phyloP scores from a whole-genome alignment of 1,284 basidiomycete genomes.

The Pseudozyma sp. region DNA sequence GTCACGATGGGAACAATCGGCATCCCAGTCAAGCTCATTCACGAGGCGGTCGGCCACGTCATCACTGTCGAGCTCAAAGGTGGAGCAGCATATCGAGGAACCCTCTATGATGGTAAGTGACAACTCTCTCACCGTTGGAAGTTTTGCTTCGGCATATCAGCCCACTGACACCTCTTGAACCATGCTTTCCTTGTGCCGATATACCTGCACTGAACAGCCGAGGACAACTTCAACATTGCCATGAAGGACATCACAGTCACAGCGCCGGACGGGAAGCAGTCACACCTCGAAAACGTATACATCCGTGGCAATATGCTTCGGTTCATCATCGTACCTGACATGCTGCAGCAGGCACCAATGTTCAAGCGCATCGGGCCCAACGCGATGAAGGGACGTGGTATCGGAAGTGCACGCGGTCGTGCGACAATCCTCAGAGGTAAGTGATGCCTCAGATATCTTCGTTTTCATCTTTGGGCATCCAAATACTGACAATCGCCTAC shows the following conservation, averaged over 20 bases:
- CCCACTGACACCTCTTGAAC: not conserved
- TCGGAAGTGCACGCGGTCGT: slow-evolving; percentile 94
- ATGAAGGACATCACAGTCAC: slow-evolving; percentile 97
- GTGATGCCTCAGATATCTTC: slow-evolving; percentile 10
- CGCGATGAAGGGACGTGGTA: slow-evolving; percentile 98
- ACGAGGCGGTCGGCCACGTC: slow-evolving; percentile 84
- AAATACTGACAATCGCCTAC: not conserved
- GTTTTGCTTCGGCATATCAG: not conserved
- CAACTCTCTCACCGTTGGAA: not conserved
- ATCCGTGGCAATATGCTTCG: slow-evolving; percentile 91
- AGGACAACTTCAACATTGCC: slow-evolving; percentile 98
- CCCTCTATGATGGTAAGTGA: slow-evolving; percentile 80
- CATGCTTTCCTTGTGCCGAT: not conserved
- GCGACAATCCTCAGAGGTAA: slow-evolving; percentile 90
- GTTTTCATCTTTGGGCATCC: not conserved
- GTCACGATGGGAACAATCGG: slow-evolving; percentile 64
- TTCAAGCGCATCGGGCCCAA: slow-evolving; percentile 98
- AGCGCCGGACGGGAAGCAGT: slow-evolving; percentile 95
- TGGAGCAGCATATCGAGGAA: slow-evolving; percentile 95
- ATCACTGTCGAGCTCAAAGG: slow-evolving; percentile 98
- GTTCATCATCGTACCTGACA: slow-evolving; percentile 99
- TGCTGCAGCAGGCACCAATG: slow-evolving; percentile 99
- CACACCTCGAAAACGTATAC: slow-evolving; percentile 99
- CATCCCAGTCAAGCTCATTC: slow-evolving; percentile 70
- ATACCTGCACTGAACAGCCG: slow-evolving; percentile 74